Evolutionary conservation across 202 grass and related monocot genomes (phyloP), one percentile per base, ranked within the genome.

Genomic region (Eragrostis tef): DNA sequence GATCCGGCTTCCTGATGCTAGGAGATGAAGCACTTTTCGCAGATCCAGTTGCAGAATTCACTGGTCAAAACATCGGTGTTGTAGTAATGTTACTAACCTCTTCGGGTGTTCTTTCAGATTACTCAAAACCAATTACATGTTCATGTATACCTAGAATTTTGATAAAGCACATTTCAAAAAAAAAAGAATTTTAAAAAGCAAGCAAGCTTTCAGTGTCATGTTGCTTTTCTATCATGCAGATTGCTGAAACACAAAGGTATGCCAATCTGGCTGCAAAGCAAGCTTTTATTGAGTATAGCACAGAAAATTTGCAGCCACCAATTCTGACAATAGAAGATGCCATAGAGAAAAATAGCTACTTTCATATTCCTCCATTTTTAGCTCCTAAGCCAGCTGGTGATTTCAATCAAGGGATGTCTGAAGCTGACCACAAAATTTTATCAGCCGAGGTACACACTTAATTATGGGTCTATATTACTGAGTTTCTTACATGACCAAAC

Each of bases 261-360:
- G 92, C 92, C 25, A 84, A 92, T 62, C 88, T 92, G 87, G 89
- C 85, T 0, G 89, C 89, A 9, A 94, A 90, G 73, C 87, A 94
- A 74, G 89, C 85, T 17, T 31, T 79, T 27, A 70, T 94, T 63
- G 89, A 94, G 63, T 90, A 94, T 19, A 73, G 54, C 66, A 84
- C 63, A 16, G 89, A 94, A 75, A 75, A 92, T 76, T 74, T 94
- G 24, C 65, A 86, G 75, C 81, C 68, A 47, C 92, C 92, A 20
- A 92, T 92, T 82, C 81, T 94, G 70, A 87, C 92, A 9, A 64
- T 92, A 44, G 89, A 94, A 81, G 89, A 94, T 61, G 92, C 92
- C 22, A 77, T 88, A 29, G 29, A 92, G 49, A 64, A 46, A 25
- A 56, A 19, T 19, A 94, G 92, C 67, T 90, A 78, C 81, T 83